These are phyloP conservation scores for Colletotrichum spinosum DNA, from an alignment of 2,329 filamentous ascomycete genomes.

Conservation along the genomic window DNA sequence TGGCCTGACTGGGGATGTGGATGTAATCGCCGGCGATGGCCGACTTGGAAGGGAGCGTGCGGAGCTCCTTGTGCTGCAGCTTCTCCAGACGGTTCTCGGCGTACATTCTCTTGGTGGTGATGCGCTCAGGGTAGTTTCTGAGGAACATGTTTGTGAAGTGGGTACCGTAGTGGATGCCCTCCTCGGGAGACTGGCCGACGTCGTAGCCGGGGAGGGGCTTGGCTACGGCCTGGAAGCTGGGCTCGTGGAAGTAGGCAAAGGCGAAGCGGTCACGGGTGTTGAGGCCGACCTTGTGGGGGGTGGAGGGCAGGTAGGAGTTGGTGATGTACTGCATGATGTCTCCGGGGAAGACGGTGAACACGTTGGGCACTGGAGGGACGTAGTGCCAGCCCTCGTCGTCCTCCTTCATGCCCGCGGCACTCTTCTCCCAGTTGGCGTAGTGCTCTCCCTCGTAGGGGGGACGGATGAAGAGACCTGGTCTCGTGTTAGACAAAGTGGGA, in stretches of 20 bases:
- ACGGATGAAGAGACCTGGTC: slow-evolving; percentile 56
- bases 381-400: slow-evolving; percentile 60
- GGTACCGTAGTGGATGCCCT: slow-evolving; percentile 63
- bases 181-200: slow-evolving; percentile 43
- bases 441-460: slow-evolving; percentile 53
- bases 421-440: slow-evolving; percentile 59
- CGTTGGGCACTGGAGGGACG: slow-evolving; percentile 56
- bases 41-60: slow-evolving; percentile 35
- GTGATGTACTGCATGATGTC: slow-evolving; percentile 66
- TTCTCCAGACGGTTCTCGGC: slow-evolving; percentile 46
- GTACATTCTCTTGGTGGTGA: slow-evolving; percentile 54
- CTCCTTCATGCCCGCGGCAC: slow-evolving; percentile 56
- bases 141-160: slow-evolving; percentile 65
- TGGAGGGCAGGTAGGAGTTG: slow-evolving; percentile 56
- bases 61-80: slow-evolving; percentile 42
- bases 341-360: slow-evolving; percentile 63
- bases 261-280: slow-evolving; percentile 60
- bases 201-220: slow-evolving; percentile 55
- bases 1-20: slow-evolving; percentile 3
- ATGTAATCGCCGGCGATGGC: neutral
- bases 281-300: slow-evolving; percentile 62
- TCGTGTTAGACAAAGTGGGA: neutral
- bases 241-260: slow-evolving; percentile 65
- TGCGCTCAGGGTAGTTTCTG: slow-evolving; percentile 60
- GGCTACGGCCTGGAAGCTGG: slow-evolving; percentile 58